Conservation (phyloP, 192 early-diverging fungal species). For the Entomortierella beljakovae region DNA sequence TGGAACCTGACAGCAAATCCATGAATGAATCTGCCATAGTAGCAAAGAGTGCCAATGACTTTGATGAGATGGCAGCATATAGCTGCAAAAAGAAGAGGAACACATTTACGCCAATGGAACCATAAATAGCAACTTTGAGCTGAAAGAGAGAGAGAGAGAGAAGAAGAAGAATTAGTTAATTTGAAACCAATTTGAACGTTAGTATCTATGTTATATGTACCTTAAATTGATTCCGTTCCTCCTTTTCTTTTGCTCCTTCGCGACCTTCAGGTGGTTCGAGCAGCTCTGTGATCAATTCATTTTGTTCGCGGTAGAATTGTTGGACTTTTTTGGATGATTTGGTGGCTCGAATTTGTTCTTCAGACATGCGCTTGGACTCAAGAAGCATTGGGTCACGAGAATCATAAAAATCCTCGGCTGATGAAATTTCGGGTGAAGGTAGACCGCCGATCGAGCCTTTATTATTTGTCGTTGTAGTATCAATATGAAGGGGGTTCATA, state of each 20-base stretch:
- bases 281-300: slow-evolving; percentile 83
- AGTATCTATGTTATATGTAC: slow-evolving; percentile 11
- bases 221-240: slow-evolving; percentile 50
- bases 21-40: slow-evolving; percentile 88
- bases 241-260: slow-evolving; percentile 50
- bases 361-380: slow-evolving; percentile 55
- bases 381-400: slow-evolving; percentile 59
- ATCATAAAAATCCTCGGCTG: slow-evolving; percentile 33
- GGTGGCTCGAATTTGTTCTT: slow-evolving; percentile 60
- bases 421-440: slow-evolving; percentile 28
- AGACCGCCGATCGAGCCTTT: not conserved
- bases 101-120: slow-evolving; percentile 76
- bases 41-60: slow-evolving; percentile 81
- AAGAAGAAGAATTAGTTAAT: not conserved
- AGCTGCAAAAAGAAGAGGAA: slow-evolving; percentile 75
- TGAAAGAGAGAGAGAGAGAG: not conserved
- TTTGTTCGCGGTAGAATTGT: slow-evolving; percentile 84
- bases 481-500: slow-evolving; percentile 11
- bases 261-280: slow-evolving; percentile 65
- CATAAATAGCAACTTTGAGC: slow-evolving; percentile 76
- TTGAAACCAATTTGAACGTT: not conserved
- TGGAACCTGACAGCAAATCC: slow-evolving; percentile 79
- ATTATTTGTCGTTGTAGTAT: slow-evolving; percentile 1
- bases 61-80: slow-evolving; percentile 78
- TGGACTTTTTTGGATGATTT: slow-evolving; percentile 61